phyloP scores from a whole-genome alignment of 2,329 filamentous ascomycete genomes.

The Aspergillus bombycis region DNA sequence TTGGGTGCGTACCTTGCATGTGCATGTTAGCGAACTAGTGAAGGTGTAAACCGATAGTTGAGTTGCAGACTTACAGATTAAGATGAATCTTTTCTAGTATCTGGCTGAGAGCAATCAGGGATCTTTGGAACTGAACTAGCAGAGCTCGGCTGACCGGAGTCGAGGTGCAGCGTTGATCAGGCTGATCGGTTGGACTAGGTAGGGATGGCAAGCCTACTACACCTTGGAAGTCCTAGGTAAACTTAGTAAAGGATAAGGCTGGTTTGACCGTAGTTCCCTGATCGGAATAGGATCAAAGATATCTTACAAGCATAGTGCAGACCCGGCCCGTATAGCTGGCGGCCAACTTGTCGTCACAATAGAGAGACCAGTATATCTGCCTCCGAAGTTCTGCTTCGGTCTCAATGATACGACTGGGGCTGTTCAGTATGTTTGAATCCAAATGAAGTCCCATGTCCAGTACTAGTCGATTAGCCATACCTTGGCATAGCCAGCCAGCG shows the following conservation, averaged over 20 bases:
- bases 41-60: not conserved
- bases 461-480: slow-evolving; percentile 40
- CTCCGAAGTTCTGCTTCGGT: slow-evolving; percentile 37
- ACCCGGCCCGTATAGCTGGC: slow-evolving; percentile 41
- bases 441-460: slow-evolving; percentile 45
- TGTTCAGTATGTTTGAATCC: slow-evolving; percentile 32
- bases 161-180: not conserved
- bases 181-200: slow-evolving; percentile 21
- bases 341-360: slow-evolving; percentile 40
- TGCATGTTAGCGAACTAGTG: not conserved
- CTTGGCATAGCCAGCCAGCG: slow-evolving; percentile 41
- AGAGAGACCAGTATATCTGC: slow-evolving; percentile 44
- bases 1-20: slow-evolving; percentile 35
- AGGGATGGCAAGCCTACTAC: not conserved
- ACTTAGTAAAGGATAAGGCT: not conserved
- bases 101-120: not conserved
- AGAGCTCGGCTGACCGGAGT: not conserved
- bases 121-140: not conserved
- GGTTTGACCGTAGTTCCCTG: too few relatives aligned
- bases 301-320: slow-evolving; percentile 39
- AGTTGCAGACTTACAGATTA: slow-evolving; percentile 28
- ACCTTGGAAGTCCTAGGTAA: not conserved
- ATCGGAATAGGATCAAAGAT: too few relatives aligned
- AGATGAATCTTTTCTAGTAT: slow-evolving; percentile 33
- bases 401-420: slow-evolving; percentile 25